Percentiles rank a stretch among this genome's conserved stretches.
Evolutionary conservation across 495 filamentous ascomycete genomes (phyloP).

Genomic region (Thermochaetoides thermophila): DNA sequence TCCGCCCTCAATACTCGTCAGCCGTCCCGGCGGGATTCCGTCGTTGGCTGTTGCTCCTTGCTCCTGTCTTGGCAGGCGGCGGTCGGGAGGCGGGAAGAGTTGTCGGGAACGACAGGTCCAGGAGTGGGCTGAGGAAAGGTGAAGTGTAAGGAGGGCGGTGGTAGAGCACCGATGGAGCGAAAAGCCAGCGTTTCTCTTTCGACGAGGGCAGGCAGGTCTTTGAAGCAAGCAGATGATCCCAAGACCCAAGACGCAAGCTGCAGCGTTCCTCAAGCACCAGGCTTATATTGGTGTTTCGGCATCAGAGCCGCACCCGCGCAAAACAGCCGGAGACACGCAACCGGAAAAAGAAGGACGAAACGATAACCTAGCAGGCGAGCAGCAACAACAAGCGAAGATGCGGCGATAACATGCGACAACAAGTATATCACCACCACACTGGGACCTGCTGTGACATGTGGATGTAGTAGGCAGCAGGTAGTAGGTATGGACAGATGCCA

Average conservation of each 20-base stretch:
- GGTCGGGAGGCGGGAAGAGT: not conserved
- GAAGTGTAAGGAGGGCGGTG: not conserved
- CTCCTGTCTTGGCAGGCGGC: not conserved
- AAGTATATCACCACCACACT: slow-evolving; percentile 11
- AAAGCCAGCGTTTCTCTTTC: not conserved
- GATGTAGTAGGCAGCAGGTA: too few species aligned
- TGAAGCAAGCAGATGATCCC: not conserved
- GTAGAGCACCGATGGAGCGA: not conserved
- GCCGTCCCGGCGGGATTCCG: not conserved
- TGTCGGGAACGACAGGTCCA: not conserved
- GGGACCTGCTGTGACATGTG: slow-evolving; percentile 6
- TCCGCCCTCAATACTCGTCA: not conserved
- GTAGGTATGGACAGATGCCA: too few species aligned
- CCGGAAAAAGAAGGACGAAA: slow-evolving; percentile 9
- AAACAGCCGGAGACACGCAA: slow-evolving; percentile 9
- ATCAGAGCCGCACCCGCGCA: slow-evolving; percentile 14
- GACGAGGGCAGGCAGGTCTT: not conserved
- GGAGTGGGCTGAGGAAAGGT: not conserved
- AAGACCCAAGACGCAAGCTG: too few species aligned
- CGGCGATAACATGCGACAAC: slow-evolving; percentile 9
- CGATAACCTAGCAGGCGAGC: slow-evolving; percentile 4
- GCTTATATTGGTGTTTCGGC: slow-evolving; percentile 3
- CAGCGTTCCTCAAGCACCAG: too few species aligned
- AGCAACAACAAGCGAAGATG: slow-evolving; percentile 1
- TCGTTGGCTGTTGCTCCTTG: not conserved